A percentile compares a stretch with the other conserved stretches of the same genome.
phyloP scores from a whole-genome alignment of 176 grass and related monocot genomes.

The Thalia dealbata region DNA sequence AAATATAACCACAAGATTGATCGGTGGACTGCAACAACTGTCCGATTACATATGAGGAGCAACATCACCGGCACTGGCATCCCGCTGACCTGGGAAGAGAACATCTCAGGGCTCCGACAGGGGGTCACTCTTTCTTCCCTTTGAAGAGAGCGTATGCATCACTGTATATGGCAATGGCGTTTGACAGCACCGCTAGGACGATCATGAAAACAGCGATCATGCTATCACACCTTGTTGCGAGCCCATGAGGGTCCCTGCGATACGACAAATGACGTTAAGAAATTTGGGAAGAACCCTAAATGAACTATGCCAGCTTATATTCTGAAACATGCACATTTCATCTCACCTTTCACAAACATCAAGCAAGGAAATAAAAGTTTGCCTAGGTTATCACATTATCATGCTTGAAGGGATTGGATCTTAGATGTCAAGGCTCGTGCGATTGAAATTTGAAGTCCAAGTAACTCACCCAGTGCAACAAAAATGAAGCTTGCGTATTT shows the following conservation, averaged over 20 bases:
- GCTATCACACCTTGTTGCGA: slow-evolving; percentile 63
- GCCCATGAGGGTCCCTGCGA: slow-evolving; percentile 56
- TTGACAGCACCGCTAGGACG: slow-evolving; percentile 66
- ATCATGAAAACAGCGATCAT: slow-evolving; percentile 74
- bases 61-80: not conserved
- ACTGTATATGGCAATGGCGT: slow-evolving; percentile 73
- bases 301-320: not conserved
- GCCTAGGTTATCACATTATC: not conserved
- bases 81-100: not conserved
- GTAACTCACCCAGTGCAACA: not conserved
- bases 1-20: too few relatives aligned
- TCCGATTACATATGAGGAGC: not conserved
- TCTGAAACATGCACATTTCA: too few relatives aligned
- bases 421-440: not conserved
- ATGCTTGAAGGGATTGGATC: not conserved
- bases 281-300: slow-evolving; percentile 2
- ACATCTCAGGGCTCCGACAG: not conserved
- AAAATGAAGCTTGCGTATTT: not conserved
- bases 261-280: slow-evolving; percentile 9
- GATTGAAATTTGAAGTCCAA: not conserved
- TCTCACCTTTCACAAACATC: not conserved
- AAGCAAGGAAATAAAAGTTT: not conserved
- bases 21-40: not conserved
- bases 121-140: slow-evolving; percentile 31
- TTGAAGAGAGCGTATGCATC: slow-evolving; percentile 66